phyloP scores from a whole-genome alignment of 2,329 filamentous ascomycete genomes.

The Claviceps africana region DNA sequence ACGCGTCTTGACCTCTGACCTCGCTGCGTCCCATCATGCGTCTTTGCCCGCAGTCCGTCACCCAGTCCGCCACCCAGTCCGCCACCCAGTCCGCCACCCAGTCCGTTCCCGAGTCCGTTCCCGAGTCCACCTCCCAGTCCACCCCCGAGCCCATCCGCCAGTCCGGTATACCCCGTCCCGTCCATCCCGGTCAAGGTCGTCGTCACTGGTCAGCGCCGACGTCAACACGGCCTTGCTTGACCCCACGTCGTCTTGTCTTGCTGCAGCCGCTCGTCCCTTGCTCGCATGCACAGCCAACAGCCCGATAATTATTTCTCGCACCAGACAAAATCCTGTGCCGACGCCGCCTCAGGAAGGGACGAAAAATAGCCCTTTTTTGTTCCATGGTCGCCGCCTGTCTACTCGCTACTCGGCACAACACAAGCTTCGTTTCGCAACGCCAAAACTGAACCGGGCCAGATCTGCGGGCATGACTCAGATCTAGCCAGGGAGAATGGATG shows the following conservation, averaged over 20 bases:
- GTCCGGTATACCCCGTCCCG: background rate
- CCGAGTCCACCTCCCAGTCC: background rate
- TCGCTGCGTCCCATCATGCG: background rate
- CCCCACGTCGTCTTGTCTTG: background rate
- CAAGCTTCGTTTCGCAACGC: background rate
- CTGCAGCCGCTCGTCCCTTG: background rate
- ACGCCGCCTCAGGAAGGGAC: background rate
- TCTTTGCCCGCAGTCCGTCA: background rate
- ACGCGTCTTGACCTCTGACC: background rate
- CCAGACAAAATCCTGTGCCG: background rate
- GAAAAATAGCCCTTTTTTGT: background rate
- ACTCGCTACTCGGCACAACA: background rate
- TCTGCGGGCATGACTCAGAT: slow-evolving; percentile 5
- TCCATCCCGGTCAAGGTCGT: background rate
- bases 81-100: background rate
- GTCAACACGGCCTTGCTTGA: background rate
- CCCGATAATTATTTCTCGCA: background rate
- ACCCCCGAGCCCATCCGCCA: background rate
- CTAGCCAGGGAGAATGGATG: slow-evolving; percentile 6
- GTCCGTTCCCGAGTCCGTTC: background rate
- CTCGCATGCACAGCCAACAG: background rate
- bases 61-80: background rate
- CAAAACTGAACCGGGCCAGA: background rate
- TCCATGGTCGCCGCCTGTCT: background rate
- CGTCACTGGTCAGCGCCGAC: background rate